Percentiles rank a stretch among this genome's conserved stretches.
Evolutionary conservation across 1,284 basidiomycete genomes (phyloP).

Genomic region (Coniferiporia sulphurascens): DNA sequence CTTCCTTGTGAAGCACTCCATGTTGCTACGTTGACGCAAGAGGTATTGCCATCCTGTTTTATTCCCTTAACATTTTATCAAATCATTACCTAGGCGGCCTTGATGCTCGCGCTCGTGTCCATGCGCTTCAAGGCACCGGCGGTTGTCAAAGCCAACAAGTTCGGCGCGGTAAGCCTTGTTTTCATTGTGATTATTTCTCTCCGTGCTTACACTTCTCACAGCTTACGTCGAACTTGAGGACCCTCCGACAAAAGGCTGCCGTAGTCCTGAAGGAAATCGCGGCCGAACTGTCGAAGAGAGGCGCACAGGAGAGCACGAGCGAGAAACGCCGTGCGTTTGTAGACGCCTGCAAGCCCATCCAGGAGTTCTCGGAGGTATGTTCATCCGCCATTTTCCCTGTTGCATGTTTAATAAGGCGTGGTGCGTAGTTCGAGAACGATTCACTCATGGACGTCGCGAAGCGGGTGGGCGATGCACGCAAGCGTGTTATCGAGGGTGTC

Average conservation of each 20-base stretch:
- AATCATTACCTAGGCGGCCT: conserved; percentile 48
- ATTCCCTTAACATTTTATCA: not conserved
- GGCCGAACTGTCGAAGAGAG: conserved; percentile 40
- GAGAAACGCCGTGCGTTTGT: conserved; percentile 51
- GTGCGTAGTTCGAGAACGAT: conserved; percentile 56
- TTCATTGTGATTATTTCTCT: conserved; percentile 1
- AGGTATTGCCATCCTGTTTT: conserved; percentile 38
- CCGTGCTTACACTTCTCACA: conserved; percentile 27
- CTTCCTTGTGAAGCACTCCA: conserved; percentile 58
- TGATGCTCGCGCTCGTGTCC: conserved; percentile 60
- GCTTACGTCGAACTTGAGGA: conserved; percentile 63
- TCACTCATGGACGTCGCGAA: conserved; percentile 58
- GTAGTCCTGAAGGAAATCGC: conserved; percentile 55
- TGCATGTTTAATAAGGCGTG: not conserved
- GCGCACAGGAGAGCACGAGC: conserved; percentile 44
- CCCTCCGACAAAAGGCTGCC: conserved; percentile 48
- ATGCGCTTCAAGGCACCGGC: conserved; percentile 64
- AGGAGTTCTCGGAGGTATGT: conserved; percentile 39
- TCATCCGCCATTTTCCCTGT: not conserved
- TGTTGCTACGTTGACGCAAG: conserved; percentile 65
- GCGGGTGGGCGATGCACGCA: conserved; percentile 61
- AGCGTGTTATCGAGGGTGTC: conserved; percentile 64
- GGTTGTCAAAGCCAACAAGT: conserved; percentile 66
- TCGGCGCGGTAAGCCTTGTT: conserved; percentile 47
- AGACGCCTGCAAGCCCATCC: conserved; percentile 42